These are phyloP conservation scores for Centrapalus pauciflorus DNA, from an alignment of 129 eudicot species.

Conservation along the genomic window DNA sequence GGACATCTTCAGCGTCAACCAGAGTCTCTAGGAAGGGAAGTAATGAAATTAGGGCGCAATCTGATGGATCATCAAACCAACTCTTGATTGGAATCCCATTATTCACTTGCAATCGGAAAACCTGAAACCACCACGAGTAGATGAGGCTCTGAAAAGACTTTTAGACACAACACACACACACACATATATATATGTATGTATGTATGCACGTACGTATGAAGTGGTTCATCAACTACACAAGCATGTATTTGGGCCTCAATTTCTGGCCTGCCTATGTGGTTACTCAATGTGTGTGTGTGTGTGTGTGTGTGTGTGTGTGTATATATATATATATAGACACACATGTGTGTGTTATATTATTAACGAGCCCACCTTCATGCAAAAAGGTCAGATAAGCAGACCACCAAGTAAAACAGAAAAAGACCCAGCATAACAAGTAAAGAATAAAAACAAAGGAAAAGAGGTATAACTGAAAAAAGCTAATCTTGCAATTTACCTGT, in stretches of 20 bases:
- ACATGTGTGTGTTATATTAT: too few species aligned
- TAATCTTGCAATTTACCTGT: slow-evolving; percentile 72
- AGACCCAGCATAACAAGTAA: not conserved
- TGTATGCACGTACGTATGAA: too few species aligned
- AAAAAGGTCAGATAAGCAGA: not conserved
- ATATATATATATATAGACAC: too few species aligned
- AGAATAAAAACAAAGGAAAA: not conserved
- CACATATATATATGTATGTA: too few species aligned
- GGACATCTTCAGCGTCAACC: slow-evolving; percentile 74
- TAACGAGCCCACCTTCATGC: not conserved
- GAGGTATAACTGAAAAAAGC: not conserved
- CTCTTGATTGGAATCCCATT: slow-evolving; percentile 85
- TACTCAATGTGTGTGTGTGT: too few species aligned
- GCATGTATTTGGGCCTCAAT: too few species aligned
- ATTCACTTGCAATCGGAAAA: slow-evolving; percentile 74
- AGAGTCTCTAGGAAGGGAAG: slow-evolving; percentile 74
- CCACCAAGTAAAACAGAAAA: not conserved
- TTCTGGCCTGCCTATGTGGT: too few species aligned
- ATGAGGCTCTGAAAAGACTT: not conserved
- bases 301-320: too few species aligned
- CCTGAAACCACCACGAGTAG: not conserved
- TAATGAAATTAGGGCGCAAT: slow-evolving; percentile 56
- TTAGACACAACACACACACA: too few species aligned
- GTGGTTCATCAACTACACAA: too few species aligned
- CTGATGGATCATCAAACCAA: slow-evolving; percentile 86